phyloP scores from a whole-genome alignment of 768 basidiomycete species.

The Psilocybe cubensis region DNA sequence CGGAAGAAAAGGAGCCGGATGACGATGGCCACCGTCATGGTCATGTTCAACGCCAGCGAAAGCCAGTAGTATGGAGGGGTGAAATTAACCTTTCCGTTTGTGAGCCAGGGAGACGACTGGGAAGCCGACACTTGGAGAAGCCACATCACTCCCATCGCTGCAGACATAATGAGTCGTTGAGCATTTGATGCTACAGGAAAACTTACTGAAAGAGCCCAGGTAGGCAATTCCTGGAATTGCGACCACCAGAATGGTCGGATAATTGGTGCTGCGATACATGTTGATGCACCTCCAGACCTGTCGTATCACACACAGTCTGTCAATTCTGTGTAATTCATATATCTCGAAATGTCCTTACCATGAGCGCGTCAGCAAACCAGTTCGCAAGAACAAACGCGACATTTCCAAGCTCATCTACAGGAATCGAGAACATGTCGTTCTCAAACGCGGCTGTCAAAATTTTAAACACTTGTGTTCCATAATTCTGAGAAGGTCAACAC shows the following conservation, averaged over 20 bases:
- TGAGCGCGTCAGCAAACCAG: constrained; percentile 12
- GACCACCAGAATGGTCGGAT: not conserved
- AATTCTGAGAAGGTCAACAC: not conserved
- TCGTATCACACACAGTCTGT: no score
- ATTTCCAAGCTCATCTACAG: constrained; percentile 8
- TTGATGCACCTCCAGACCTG: constrained; percentile 10
- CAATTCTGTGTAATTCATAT: not conserved
- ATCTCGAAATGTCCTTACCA: not conserved
- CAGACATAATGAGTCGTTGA: not conserved
- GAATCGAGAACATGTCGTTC: constrained; percentile 9
- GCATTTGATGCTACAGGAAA: not conserved
- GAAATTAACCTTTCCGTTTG: constrained; percentile 20
- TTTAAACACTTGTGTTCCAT: not conserved
- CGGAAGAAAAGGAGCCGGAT: constrained; percentile 25
- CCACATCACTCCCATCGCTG: constrained; percentile 11
- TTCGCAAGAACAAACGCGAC: constrained; percentile 6
- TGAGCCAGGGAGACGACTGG: constrained; percentile 15
- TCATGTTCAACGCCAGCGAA: constrained; percentile 28
- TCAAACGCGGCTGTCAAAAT: not conserved
- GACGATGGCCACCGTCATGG: constrained; percentile 31
- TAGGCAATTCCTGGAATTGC: constrained; percentile 5
- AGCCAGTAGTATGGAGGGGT: constrained; percentile 30
- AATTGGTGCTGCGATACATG: constrained; percentile 5
- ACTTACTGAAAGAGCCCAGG: constrained; percentile 9
- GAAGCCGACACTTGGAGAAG: constrained; percentile 9